Base-by-base conservation (phyloP, 2,329 filamentous ascomycete genomes). In the Parasarocladium wereldwijsianum region DNA sequence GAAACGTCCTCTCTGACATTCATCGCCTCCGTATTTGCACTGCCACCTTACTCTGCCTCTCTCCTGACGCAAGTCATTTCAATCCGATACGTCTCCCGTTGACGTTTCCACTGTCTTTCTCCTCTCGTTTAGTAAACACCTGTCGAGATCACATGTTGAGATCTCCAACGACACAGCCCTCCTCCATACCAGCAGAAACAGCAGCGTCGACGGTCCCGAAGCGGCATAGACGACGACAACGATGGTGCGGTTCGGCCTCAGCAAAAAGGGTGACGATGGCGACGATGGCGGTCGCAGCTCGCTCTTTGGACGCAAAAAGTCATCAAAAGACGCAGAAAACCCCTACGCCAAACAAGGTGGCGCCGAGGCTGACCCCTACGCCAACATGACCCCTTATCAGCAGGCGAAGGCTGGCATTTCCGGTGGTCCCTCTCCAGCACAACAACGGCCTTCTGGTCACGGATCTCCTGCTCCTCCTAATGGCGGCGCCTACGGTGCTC, bases 221-320 rank as follows among this genome's bases (percentile, higher is more conserved):
- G n/a, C n/a, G n/a, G n/a, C n/a, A n/a, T n/a, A n/a, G n/a, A n/a
- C n/a, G n/a, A n/a, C n/a, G n/a, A 14, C 27, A 43, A 51, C 36
- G 37, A 76, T 76, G 70, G 68, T 64, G 55, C 71, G 67, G 42
- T 71, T 75, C 40, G 64, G 65, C 28, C 64, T 72, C 38, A 58
- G 66, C 38, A 70, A 64, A 52, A 69, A 45, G 50, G 49, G 47
- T 28, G 57, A 62, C 31, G 64, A 65, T 31, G 51, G 47, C 40
- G 64, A 65, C 34, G 58, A 66, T 25, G 45, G 53, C 32, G 62
- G 51, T 39, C 60, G 63, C 33, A 53, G 54, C 39, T 62, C 65
- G 26, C 57, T 70, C 30, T 70, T 71, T 42, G 55, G 63, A 39
- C 55, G 58, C 38, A 70, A 68, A 55, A 69, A 65, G 45, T 51